Evolutionary conservation across 2,329 filamentous ascomycete species (phyloP), one percentile per base, ranked within the genome.

Genomic region (Penicillium brevicompactum): DNA sequence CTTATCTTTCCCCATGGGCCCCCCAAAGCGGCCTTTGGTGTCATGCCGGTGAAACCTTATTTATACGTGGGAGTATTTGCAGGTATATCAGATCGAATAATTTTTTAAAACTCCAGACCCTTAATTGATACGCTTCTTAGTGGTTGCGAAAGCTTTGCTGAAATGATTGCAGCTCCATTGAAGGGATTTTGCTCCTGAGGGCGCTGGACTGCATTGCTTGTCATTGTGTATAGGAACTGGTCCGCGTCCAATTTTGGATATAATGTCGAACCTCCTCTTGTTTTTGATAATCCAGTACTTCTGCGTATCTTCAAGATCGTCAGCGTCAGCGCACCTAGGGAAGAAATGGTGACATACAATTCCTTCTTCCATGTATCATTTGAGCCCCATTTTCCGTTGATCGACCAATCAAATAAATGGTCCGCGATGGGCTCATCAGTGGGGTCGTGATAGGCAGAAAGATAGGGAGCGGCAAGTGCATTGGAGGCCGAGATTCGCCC

Each of bases 311-410:
- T 37, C 11, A 1, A 40, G 13, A n/a, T 1, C 10, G 27, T 49
- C 9, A 49, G 37, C 24, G 7, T 40, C 3, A n/a, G 16, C 31
- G 8, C 6, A 16, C 32, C 32, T 18, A 34, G 38, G 11, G n/a
- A 21, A 11, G 7, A 13, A 4, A 27, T 16, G 34, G 9, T 1
- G 34, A 74, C 88, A 72, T 82, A 96, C 93, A 97, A 97, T 93
- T 97, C 97, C 73, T 97, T 96, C 81, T 97, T 97, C 94, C 93
- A 97, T n/a, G 92, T 96, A 70, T 99, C 94, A 43, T 96, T 91
- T 0, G 93, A 92, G 51, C 97, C 80, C 70, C 97, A 93, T 45
- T 91, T 92, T 66, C 97, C 92, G 75, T 97, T 97, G 78, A 97
- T 97, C 49, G 92, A 96, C 93, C 94, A 97, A 74, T 97, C 93